phyloP scores from a whole-genome alignment of 192 early-diverging fungal species.

The Podila epicladia region DNA sequence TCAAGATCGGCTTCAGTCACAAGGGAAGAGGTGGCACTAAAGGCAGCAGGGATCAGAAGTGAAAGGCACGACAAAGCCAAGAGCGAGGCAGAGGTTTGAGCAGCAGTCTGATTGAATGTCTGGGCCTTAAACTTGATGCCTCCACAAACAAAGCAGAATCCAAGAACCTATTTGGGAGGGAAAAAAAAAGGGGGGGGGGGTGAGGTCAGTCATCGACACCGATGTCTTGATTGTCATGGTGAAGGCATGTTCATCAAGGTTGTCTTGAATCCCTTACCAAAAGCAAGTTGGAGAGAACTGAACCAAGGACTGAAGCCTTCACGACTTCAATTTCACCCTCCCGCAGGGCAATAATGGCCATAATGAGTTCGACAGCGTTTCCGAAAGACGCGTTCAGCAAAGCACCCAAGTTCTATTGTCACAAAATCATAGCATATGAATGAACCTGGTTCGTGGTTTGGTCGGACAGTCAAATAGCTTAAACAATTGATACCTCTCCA shows the following conservation, averaged over 20 bases:
- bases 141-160: conserved; percentile 87
- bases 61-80: conserved; percentile 71
- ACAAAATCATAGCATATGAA: conserved; percentile 32
- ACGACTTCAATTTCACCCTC: conserved; percentile 84
- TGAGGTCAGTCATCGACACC: too few species aligned
- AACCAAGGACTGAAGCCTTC: conserved; percentile 89
- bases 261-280: conserved; percentile 55
- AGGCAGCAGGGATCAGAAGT: conserved; percentile 78
- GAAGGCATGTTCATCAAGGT: too few species aligned
- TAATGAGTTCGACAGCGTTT: conserved; percentile 90
- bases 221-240: too few species aligned
- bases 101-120: conserved; percentile 74
- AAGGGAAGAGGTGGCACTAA: conserved; percentile 60
- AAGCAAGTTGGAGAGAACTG: conserved; percentile 91
- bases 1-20: conserved; percentile 63
- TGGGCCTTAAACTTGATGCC: conserved; percentile 75
- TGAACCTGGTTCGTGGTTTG: conserved; percentile 61
- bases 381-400: conserved; percentile 81
- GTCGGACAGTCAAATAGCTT: neutral
- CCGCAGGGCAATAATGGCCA: conserved; percentile 83
- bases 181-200: neutral
- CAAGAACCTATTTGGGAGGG: conserved; percentile 73
- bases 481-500: conserved; percentile 56
- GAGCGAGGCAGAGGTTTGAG: conserved; percentile 75
- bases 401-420: conserved; percentile 75